Evolutionary conservation across 2,329 filamentous ascomycete species (phyloP).

Genomic region (Trichoderma endophyticum): DNA sequence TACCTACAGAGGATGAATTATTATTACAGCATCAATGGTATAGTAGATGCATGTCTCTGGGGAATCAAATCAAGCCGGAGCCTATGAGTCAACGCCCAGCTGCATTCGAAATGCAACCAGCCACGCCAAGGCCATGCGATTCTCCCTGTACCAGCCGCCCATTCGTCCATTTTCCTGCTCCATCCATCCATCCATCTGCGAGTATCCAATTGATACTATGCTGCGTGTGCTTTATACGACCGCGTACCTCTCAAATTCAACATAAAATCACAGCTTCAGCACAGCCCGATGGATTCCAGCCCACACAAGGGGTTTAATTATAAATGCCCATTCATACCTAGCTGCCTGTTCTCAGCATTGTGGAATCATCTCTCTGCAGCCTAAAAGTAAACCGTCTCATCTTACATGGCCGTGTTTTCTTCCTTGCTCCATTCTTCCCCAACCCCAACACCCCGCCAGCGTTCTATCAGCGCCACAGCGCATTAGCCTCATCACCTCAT

Average conservation of each 20-base stretch:
- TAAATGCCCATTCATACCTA: neutral
- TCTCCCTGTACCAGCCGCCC: neutral
- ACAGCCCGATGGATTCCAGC: neutral
- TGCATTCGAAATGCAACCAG: conserved; percentile 7
- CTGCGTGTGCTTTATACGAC: neutral
- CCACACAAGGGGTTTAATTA: neutral
- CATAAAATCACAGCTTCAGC: neutral
- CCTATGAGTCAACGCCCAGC: conserved; percentile 5
- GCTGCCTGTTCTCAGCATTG: neutral
- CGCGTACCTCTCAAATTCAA: neutral
- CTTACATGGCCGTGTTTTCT: neutral
- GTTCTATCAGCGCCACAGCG: neutral
- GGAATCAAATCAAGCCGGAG: neutral
- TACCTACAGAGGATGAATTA: neutral
- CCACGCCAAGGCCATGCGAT: conserved; percentile 6
- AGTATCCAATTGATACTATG: neutral
- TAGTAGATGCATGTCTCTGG: neutral
- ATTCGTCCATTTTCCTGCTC: neutral
- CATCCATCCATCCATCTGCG: neutral
- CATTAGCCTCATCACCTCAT: neutral
- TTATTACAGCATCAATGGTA: neutral
- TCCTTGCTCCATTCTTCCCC: neutral
- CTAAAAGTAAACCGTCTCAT: neutral
- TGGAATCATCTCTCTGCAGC: neutral
- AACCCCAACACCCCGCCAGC: neutral